Evolutionary conservation across 305 asterid species (phyloP).

Genomic region (Euphrasia arctica): DNA sequence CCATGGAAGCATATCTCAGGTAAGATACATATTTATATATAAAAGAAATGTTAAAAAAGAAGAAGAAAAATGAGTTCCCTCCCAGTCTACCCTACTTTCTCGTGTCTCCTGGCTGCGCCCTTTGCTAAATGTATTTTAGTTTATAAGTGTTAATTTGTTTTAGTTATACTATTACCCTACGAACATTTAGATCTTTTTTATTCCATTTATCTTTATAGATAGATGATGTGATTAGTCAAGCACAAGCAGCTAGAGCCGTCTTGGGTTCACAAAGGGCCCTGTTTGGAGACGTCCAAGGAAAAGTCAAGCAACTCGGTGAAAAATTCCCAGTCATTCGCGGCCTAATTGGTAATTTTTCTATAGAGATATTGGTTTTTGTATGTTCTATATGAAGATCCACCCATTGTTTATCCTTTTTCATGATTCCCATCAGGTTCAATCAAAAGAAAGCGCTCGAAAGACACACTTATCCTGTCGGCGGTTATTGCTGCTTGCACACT

Average conservation of each 20-base stretch:
- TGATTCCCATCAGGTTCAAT: slow-evolving; percentile 53
- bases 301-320: slow-evolving; percentile 74
- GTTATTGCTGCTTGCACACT: slow-evolving; percentile 88
- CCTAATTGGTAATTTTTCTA: slow-evolving; percentile 52
- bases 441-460: slow-evolving; percentile 68
- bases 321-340: slow-evolving; percentile 81
- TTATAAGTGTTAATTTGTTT: background rate
- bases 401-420: slow-evolving; percentile 5
- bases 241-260: slow-evolving; percentile 77
- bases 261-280: slow-evolving; percentile 78
- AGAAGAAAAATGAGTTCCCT: background rate
- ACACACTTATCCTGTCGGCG: slow-evolving; percentile 76
- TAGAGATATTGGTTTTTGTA: background rate
- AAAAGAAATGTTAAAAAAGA: background rate
- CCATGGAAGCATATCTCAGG: slow-evolving; percentile 86
- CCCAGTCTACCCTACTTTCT: background rate
- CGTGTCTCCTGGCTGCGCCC: background rate
- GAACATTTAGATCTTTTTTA: slow-evolving; percentile 15
- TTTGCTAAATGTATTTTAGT: background rate
- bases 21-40: slow-evolving; percentile 33
- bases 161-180: background rate
- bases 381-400: background rate
- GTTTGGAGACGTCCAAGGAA: slow-evolving; percentile 87
- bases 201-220: slow-evolving; percentile 37
- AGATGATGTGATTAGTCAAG: slow-evolving; percentile 89